phyloP scores from a whole-genome alignment of 192 early-diverging fungal genomes.

The Coemansia sp. region DNA sequence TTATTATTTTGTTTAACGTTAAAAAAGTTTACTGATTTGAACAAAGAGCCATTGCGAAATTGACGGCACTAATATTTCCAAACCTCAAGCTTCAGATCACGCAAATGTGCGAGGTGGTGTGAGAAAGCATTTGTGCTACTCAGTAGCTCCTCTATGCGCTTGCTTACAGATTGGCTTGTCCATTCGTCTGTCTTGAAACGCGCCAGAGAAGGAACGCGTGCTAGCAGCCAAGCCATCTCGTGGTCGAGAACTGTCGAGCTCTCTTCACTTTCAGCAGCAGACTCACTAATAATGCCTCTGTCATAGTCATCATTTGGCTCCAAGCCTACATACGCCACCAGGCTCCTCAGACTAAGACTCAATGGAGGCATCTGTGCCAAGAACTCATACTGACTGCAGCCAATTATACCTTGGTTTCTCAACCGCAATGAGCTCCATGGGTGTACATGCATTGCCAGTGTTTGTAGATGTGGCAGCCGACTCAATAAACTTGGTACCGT shows the following conservation, averaged over 20 bases:
- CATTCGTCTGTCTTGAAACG: constrained; percentile 26
- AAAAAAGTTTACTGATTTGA: too few relatives aligned
- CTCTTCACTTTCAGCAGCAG: neutral
- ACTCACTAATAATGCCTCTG: neutral
- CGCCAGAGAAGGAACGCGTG: constrained; percentile 28
- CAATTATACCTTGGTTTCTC: constrained; percentile 20
- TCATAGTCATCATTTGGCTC: constrained; percentile 3
- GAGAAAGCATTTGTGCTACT: neutral
- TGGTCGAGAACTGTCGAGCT: constrained; percentile 22
- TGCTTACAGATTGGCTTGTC: constrained; percentile 20
- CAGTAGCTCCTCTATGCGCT: constrained; percentile 26
- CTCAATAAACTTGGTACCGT: constrained; percentile 30
- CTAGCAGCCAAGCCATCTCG: constrained; percentile 34
- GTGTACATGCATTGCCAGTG: constrained; percentile 30
- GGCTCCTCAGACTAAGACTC: constrained; percentile 19
- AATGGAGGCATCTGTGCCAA: constrained; percentile 25
- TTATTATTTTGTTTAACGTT: too few relatives aligned
- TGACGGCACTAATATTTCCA: constrained; percentile 22
- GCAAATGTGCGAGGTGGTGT: constrained; percentile 14
- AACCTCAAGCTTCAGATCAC: constrained; percentile 11
- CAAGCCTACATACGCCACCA: constrained; percentile 29
- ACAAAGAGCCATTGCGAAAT: too few relatives aligned
- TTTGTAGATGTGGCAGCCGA: constrained; percentile 19
- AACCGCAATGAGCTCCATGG: constrained; percentile 19
- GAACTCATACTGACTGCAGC: constrained; percentile 9